Evolutionary conservation across 2,329 filamentous ascomycete species (phyloP), one percentile per base, ranked within the genome.

Genomic region (Bipolaris bicolor): DNA sequence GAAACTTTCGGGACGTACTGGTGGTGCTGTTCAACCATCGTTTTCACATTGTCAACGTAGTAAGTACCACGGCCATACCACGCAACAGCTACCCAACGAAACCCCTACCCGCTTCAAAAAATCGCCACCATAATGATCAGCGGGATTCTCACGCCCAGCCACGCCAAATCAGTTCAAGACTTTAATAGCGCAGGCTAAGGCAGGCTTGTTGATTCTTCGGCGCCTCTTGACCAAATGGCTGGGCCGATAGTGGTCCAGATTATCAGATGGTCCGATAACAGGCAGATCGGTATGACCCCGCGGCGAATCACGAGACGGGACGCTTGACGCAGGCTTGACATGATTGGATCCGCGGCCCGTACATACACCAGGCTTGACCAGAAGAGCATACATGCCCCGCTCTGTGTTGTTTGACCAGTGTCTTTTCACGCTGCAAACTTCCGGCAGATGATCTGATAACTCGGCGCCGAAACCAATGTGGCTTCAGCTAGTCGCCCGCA

Each of bases 241-340:
- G 46, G 41, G 58, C 52, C 64, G 57, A 58, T 57, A 44, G 39
- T 18, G 62, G 62, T 60, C 68, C 63, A 67, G 67, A 69, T 70
- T 69, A 70, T 69, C 68, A 68, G 66, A 70, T 71, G 63, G 67
- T 31, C 64, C 63, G 67, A 70, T 71, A 63, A 62, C 16, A 54
- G 24, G 52, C 39, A 50, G 29, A 26, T 45, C 45, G 53, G 37
- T 52, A 57, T 46, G 52, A 55, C 49, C 48, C 58, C 60, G 54
- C 55, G 52, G 26, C 62, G 16, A 60, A 63, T 61, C 61, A 60
- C 24, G 16, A 41, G 33, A 22, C 24, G 29, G 51, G 43, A 44
- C 48, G 43, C 22, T 24, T 44, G 24, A 52, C 26, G 24, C 26
- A 33, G 45, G 52, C 33, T 31, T 49, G 40, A 49, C 43, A 56